Base-by-base conservation (phyloP, 176 grass and related monocot genomes). In the Triticum turgidum region DNA sequence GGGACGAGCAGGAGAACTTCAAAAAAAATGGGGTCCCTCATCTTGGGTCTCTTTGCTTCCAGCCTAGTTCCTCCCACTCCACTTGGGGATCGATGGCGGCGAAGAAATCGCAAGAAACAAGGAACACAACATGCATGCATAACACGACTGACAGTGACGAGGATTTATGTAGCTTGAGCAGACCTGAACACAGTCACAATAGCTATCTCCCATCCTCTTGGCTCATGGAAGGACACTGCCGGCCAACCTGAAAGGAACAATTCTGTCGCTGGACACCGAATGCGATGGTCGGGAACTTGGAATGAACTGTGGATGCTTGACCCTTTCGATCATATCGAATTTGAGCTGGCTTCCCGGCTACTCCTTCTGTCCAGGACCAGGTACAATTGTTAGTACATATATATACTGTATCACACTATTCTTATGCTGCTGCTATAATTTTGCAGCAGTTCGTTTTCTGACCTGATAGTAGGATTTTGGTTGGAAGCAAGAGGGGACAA, bases 31-130 rank as follows among this genome's bases (percentile, higher is more conserved):
- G 52, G 80, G 54, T 2, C 6, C 7, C 54, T 59, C 18, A 45
- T 7, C 81, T 33, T 18, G 51, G 47, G n/a, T 78, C 61, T 87
- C 56, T 65, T 87, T 80, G 64, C 67, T 42, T 90, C 61, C 69
- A 83, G 17, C 24, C 73, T 91, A 73, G 58, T 64, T 47, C 34
- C 30, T 61, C 6, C 41, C 11, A 72, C 65, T 83, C 44, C 75
- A 63, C 59, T 86, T 24, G 49, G 20, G 83, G 65, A 62, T 3
- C 47, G 8, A 27, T 62, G 86, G 73, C 65, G 78, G 66, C 35
- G 66, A 71, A 83, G 69, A 13, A 2, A 1, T 33, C 38, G 47
- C n/a, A 25, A 86, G 52, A 67, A 80, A 69, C 22, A 88, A 81
- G 56, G 27, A 79, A 73, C 18, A 11, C 11, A 56, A 80, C 4